Base-by-base conservation (phyloP, 1,139 yeast species). In the Sporopachydermia cereana region DNA sequence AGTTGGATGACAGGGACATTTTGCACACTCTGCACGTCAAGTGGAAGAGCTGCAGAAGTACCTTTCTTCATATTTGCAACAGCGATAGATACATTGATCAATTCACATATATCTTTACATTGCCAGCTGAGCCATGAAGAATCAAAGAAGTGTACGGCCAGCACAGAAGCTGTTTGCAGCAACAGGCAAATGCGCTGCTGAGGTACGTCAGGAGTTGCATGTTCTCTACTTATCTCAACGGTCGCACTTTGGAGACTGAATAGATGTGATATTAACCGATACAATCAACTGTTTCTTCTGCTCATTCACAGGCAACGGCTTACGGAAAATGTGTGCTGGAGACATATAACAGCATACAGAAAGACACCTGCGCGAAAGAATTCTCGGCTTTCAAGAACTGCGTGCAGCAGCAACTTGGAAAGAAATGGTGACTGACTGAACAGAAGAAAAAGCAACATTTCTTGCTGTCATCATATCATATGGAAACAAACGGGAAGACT, bases 311-410 rank as follows among this genome's bases (percentile, higher is more conserved):
- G 53, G 77, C 77, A 2, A 48, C 65, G 44, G 66, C 64, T 0
- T 82, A 82, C 54, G 89, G 86, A 3, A 70, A 76, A 50, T 82
- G 91, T 55, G 67, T 82, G 16, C 60, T 80, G 39, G 62, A 65
- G 42, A 68, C 72, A 47, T 79, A 80, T 58, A 71, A 74, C 49
- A 69, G 74, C 36, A 71, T 80, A 43, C 55, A 70, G 25, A 73
- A 75, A 49, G 80, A 74, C 49, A 67, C 72, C 27, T 81, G 88
- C 57, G 68, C 64, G 43, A 59, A 65, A 41, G 85, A 83, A 59
- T 82, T 82, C 53, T 54, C 60, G 39, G 59, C 55, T 44, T 80
- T 79, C 60, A 77, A 74, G 54, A 56, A 62, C 36, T 82, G 93
- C 60, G 79, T 79, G 2, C 65, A 64, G 47, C 60, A 64, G 45